Evolutionary conservation across 2,329 filamentous ascomycete genomes (phyloP), one percentile per base, ranked within the genome.

Genomic region (Pyricularia grisea): DNA sequence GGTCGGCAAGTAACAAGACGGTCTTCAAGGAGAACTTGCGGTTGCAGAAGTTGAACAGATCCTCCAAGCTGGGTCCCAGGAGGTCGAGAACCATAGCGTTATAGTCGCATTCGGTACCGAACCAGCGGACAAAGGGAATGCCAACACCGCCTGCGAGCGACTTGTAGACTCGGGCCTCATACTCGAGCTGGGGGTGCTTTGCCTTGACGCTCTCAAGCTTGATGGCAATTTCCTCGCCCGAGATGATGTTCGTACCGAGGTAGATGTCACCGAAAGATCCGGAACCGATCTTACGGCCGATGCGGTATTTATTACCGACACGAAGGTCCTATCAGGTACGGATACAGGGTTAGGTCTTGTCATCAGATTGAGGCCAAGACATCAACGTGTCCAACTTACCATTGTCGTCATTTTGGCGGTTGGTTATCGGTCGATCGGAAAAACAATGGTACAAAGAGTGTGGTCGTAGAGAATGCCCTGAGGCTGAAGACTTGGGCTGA

Each of bases 11-110:
- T 30, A 99, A 88, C 63, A 99, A 87, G 31, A 99, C 95, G 0
- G 95, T 99, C 90, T 99, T 99, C 74, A 99, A 84, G 14, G 95
- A 97, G 85, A 98, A 99, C 81, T 98, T 98, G 81, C 95, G 92
- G 89, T 98, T 98, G 89, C 95, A 99, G 82, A 98, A 98, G 88
- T 99, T 98, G 92, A 99, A 99, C 42, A 99, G 87, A 79, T 99
- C 95, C 82, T 99, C 95, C 81, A 99, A 83, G 77, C 91, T 95
- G 74, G 95, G 95, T 58, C 95, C 95, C 70, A 99, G 91, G 30
- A 99, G 90, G 78, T 99, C 95, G 73, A 98, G 89, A 68, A 99
- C 95, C 95, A 99, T 98, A 80, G 95, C 95, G 82, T 99, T 98
- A 89, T 99, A 98, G 84, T 98, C 95, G 82, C 94, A 98, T 83